These are phyloP conservation scores for Ceratobasidium sp. DNA, from an alignment of 1,284 basidiomycete species.

Conservation along the genomic window DNA sequence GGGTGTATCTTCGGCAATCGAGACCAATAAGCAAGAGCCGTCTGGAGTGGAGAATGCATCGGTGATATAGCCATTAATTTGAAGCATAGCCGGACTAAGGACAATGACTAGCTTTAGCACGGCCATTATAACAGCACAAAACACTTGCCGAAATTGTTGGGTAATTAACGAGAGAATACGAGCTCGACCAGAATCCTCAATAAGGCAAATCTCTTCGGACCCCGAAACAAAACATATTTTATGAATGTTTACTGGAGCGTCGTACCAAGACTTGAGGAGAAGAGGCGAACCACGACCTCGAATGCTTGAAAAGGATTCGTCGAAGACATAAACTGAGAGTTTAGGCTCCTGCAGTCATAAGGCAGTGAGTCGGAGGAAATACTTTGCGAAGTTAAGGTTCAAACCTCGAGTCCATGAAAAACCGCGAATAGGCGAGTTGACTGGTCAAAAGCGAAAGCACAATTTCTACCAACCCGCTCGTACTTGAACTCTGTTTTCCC, in stretches of 20 bases:
- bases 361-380: too few species aligned
- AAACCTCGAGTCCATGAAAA: not conserved
- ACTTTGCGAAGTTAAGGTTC: not conserved
- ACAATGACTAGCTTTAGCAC: not conserved
- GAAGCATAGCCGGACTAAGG: not conserved
- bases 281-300: constrained; percentile 27
- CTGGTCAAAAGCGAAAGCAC: not conserved
- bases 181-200: constrained; percentile 44
- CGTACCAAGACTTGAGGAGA: constrained; percentile 44
- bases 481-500: not conserved
- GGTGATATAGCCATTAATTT: not conserved
- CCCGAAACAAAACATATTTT: constrained; percentile 41
- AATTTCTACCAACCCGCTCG: not conserved
- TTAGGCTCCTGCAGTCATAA: not conserved
- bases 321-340: constrained; percentile 29
- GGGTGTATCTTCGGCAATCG: not conserved
- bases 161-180: constrained; percentile 43
- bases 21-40: constrained; percentile 65
- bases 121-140: not conserved
- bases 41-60: constrained; percentile 65
- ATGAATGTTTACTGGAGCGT: constrained; percentile 20
- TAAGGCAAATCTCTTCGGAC: constrained; percentile 44
- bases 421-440: not conserved
- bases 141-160: constrained; percentile 64
- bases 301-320: constrained; percentile 40